Evolutionary conservation across 2,329 filamentous ascomycete species (phyloP), one percentile per base, ranked within the genome.

Genomic region (Diaporthe citriasiana): DNA sequence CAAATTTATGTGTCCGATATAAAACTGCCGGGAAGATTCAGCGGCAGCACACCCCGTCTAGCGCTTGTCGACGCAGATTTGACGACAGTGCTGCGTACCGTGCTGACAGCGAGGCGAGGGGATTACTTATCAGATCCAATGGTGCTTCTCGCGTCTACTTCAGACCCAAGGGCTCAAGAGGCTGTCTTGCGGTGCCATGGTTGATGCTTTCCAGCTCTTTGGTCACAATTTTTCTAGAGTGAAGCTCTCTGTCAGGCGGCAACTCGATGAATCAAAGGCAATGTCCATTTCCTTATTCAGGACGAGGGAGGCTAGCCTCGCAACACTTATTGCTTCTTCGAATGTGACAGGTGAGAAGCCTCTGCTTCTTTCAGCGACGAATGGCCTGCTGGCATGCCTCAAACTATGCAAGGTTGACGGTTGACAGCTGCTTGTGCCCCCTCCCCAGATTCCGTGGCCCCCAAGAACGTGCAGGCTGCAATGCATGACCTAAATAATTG

Each of bases 331-430:
- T 68, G 59, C 51, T 47, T 50, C 53, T 47, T 40, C 30, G 17
- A 71, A 60, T 42, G 51, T 73, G 60, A 53, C 59, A 74, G 65
- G 68, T 70, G 47, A 63, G 42, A 65, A 51, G 56, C 40, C 22
- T 57, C 25, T 53, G 74, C 71, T 55, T 71, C 63, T 60, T 47
- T 42, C 25, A 38, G 66, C 56, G 40, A 55, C 53, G 35, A 47
- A 56, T 25, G 66, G 66, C 66, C 60, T 71, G 66, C 71, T 30
- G 71, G n/a, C 27, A 55, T 53, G 38, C 72, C 47, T 72, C 27
- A 51, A 57, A 38, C 30, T 45, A 75, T 75, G 74, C 72, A 75
- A 42, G 72, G 71, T 74, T 75, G 72, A 70, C 68, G 74, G 68
- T 65, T 75, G 73, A 75, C 73, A 75, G 66, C 55, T 70, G 47